Percentiles rank a stretch among this genome's conserved stretches.
phyloP scores from a whole-genome alignment of 208 protist genomes.

The Novymonas esmeraldas region DNA sequence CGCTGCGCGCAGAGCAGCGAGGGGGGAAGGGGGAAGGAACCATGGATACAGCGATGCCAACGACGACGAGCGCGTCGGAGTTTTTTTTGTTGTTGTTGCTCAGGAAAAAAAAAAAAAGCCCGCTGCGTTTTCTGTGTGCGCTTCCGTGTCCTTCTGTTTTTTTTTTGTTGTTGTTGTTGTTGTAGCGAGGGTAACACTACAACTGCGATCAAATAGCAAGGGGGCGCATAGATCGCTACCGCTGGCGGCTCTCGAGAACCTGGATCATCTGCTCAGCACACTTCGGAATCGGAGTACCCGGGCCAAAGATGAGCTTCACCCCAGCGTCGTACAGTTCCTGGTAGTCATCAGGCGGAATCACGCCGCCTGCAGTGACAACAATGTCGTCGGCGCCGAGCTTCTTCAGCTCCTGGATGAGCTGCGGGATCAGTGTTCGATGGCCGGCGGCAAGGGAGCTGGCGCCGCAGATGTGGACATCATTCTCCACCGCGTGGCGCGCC shows the following conservation, averaged over 20 bases:
- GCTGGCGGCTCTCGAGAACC: conserved; percentile 44
- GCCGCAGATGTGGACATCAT: conserved; percentile 96
- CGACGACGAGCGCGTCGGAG: no score
- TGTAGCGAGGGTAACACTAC: background rate
- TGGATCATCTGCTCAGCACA: conserved; percentile 55
- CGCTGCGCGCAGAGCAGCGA: no score
- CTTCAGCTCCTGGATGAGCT: conserved; percentile 89
- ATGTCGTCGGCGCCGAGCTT: conserved; percentile 65
- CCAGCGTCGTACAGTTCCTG: conserved; percentile 94
- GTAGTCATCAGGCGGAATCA: conserved; percentile 93
- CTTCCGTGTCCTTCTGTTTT: no score
- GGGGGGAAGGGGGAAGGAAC: background rate
- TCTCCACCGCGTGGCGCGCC: conserved; percentile 88
- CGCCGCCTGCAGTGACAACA: conserved; percentile 83
- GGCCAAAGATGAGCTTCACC: conserved; percentile 94
- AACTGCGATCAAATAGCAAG: no score
- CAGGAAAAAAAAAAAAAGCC: conserved; percentile 21
- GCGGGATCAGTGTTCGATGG: conserved; percentile 92
- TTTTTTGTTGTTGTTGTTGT: no score
- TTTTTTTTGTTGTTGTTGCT: no score
- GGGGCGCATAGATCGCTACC: no score
- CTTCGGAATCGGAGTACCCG: conserved; percentile 72
- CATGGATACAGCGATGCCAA: no score
- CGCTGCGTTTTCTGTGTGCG: background rate
- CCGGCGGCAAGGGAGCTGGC: conserved; percentile 70